Evolutionary conservation across 2,329 filamentous ascomycete genomes (phyloP).

Genomic region (Venturia oleaginea): DNA sequence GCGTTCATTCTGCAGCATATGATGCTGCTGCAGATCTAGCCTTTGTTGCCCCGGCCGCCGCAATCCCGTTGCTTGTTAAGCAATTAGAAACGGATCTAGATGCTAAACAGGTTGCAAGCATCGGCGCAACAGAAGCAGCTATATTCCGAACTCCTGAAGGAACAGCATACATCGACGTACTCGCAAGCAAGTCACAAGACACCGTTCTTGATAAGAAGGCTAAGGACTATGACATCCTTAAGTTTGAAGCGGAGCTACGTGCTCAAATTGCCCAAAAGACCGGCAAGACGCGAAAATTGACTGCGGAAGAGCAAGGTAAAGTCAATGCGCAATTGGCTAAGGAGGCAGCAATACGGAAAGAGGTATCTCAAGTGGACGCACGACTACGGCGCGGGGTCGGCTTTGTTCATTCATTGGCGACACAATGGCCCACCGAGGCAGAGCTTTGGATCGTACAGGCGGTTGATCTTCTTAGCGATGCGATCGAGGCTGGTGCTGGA

Average conservation of each 20-base stretch:
- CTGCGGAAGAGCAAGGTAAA: constrained; percentile 78
- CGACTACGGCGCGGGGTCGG: constrained; percentile 75
- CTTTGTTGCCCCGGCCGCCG: constrained; percentile 79
- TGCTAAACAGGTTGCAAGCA: constrained; percentile 54
- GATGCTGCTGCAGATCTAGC: constrained; percentile 82
- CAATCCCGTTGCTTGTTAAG: constrained; percentile 66
- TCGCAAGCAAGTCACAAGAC: constrained; percentile 69
- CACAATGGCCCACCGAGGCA: constrained; percentile 80
- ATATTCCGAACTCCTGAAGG: constrained; percentile 89
- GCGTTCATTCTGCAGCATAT: constrained; percentile 62
- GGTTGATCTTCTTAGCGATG: constrained; percentile 61
- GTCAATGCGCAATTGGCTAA: constrained; percentile 86
- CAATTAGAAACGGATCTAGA: constrained; percentile 69
- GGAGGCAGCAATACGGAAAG: constrained; percentile 67
- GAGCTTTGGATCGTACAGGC: constrained; percentile 81
- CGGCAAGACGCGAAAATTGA: constrained; percentile 74
- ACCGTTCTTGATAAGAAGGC: constrained; percentile 73
- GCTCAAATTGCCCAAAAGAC: constrained; percentile 87
- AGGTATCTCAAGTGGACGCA: constrained; percentile 60
- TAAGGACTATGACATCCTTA: constrained; percentile 91
- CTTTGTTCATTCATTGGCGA: constrained; percentile 72
- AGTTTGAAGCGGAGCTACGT: constrained; percentile 92
- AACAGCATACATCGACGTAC: constrained; percentile 79
- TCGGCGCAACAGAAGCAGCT: constrained; percentile 81
- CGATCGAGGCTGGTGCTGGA: constrained; percentile 71